Conservation (phyloP, 164 flowering plant genomes). For the Santalum album region DNA sequence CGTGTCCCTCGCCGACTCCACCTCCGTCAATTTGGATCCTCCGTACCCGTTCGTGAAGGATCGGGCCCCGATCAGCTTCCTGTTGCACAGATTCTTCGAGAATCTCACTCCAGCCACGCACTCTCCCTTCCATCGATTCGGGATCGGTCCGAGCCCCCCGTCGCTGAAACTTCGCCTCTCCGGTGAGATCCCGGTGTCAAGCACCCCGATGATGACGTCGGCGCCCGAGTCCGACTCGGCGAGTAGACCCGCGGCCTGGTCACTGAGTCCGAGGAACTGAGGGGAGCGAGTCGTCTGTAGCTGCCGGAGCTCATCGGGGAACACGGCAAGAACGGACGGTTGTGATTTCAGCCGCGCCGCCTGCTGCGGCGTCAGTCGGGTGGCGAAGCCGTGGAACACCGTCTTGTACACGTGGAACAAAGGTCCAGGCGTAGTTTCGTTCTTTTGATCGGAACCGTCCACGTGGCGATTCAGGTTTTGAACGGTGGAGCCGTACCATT, state of each 20-base stretch:
- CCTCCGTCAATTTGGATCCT: conserved; percentile 6
- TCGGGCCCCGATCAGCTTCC: conserved; percentile 43
- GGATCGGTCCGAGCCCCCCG: conserved; percentile 31
- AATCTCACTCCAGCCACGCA: conserved; percentile 29
- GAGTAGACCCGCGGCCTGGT: conserved; percentile 4
- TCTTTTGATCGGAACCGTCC: no score
- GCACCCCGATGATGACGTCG: conserved; percentile 33
- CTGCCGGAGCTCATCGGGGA: conserved; percentile 25
- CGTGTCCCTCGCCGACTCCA: conserved; percentile 27
- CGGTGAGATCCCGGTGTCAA: conserved; percentile 60
- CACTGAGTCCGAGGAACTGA: conserved; percentile 34
- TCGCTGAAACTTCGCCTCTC: conserved; percentile 45
- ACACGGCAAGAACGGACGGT: conserved; percentile 21
- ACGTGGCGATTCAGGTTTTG: no score
- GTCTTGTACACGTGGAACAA: no score
- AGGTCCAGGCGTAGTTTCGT: no score
- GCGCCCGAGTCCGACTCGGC: conserved; percentile 35
- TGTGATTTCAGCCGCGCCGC: conserved; percentile 16
- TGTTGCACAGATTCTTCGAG: conserved; percentile 27
- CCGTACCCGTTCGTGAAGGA: conserved; percentile 24
- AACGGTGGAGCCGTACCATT: no score
- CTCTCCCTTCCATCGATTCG: conserved; percentile 38
- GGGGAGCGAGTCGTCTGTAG: conserved; percentile 47
- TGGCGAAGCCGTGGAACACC: conserved; percentile 53
- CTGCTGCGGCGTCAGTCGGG: conserved; percentile 23